phyloP scores from a whole-genome alignment of 176 grass and related monocot species.

The Metroxylon sagu region DNA sequence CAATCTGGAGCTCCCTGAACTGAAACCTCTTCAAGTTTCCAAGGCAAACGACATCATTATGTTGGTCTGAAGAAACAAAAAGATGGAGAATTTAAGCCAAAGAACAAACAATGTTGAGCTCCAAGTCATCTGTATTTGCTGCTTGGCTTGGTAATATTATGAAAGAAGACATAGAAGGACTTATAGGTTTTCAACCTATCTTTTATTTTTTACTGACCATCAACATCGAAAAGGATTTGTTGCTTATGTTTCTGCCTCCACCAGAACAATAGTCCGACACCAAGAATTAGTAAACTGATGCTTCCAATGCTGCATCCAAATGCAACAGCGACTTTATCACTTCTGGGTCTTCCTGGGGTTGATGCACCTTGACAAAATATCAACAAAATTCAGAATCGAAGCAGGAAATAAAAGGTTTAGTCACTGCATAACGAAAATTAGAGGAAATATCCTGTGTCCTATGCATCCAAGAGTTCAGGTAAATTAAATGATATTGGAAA shows the following conservation, averaged over 20 bases:
- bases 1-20: constrained; percentile 69
- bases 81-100: neutral
- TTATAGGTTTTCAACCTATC: too few species aligned
- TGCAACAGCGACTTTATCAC: constrained; percentile 56
- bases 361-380: constrained; percentile 21
- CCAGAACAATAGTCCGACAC: constrained; percentile 51
- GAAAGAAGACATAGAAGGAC: too few species aligned
- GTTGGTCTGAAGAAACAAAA: constrained; percentile 39
- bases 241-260: constrained; percentile 53
- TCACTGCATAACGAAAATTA: too few species aligned
- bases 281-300: constrained; percentile 47
- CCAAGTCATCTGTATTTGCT: too few species aligned
- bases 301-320: constrained; percentile 43
- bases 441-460: too few species aligned
- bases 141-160: too few species aligned
- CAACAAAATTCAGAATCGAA: neutral
- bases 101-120: too few species aligned
- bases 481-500: too few species aligned
- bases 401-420: too few species aligned
- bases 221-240: constrained; percentile 72
- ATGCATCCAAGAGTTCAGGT: too few species aligned
- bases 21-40: constrained; percentile 77
- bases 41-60: constrained; percentile 45
- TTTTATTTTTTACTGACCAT: constrained; percentile 32
- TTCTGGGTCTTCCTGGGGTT: constrained; percentile 31